Conservation (phyloP, 495 filamentous ascomycete species). For the Halenospora varia region DNA sequence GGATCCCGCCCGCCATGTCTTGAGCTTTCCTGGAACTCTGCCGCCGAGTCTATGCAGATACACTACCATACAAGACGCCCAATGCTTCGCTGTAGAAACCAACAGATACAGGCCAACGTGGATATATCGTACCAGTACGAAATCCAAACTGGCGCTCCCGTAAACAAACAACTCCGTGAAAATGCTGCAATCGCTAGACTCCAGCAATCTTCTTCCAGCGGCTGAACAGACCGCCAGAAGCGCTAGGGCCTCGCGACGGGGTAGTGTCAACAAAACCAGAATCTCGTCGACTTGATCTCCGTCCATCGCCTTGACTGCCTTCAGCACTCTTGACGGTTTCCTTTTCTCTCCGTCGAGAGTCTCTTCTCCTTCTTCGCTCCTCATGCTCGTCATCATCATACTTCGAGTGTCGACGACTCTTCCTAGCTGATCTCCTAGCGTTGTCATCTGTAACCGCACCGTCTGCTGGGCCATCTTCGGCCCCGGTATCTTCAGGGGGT, state of each 20-base stretch:
- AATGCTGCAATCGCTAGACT: constrained; percentile 10
- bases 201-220: constrained; percentile 48
- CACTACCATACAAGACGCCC: constrained; percentile 11
- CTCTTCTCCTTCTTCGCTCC: constrained; percentile 40
- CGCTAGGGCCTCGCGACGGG: constrained; percentile 26
- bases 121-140: neutral
- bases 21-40: constrained; percentile 12
- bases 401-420: constrained; percentile 39
- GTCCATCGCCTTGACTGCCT: constrained; percentile 26
- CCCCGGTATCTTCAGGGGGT: constrained; percentile 36
- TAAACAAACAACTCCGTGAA: constrained; percentile 3
- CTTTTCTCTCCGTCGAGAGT: constrained; percentile 33
- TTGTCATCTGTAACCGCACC: constrained; percentile 32
- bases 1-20: constrained; percentile 7
- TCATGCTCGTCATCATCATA: constrained; percentile 45
- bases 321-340: constrained; percentile 20
- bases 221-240: constrained; percentile 41
- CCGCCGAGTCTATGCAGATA: constrained; percentile 14
- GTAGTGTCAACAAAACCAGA: constrained; percentile 31
- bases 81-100: constrained; percentile 3
- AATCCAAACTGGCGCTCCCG: neutral
- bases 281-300: constrained; percentile 30
- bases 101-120: neutral
- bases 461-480: constrained; percentile 25
- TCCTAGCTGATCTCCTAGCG: constrained; percentile 42